phyloP scores from a whole-genome alignment of 176 grass and related monocot species.

The Stipa capillata region DNA sequence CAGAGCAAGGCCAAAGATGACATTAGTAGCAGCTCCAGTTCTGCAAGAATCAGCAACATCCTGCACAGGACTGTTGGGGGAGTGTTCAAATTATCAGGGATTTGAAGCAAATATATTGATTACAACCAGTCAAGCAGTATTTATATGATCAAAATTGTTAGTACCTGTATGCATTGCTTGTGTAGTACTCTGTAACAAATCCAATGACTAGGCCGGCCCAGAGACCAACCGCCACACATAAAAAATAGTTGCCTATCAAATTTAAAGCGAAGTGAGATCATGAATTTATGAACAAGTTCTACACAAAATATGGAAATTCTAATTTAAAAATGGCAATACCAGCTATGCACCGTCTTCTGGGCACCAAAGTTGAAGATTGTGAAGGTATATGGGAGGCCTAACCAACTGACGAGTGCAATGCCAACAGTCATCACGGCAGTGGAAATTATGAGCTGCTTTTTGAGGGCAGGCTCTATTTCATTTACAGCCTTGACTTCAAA shows the following conservation, averaged over 20 bases:
- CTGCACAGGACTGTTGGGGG: constrained; percentile 69
- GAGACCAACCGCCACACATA: constrained; percentile 87
- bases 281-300: background rate
- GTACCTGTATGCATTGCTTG: constrained; percentile 93
- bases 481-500: constrained; percentile 83
- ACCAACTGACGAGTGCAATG: constrained; percentile 84
- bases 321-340: constrained; percentile 31
- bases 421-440: constrained; percentile 78
- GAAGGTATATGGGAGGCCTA: constrained; percentile 78
- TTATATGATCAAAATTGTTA: background rate
- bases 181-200: constrained; percentile 92
- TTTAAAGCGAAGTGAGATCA: constrained; percentile 12
- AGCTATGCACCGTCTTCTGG: constrained; percentile 86
- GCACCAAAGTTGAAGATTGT: constrained; percentile 95
- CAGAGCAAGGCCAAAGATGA: constrained; percentile 91
- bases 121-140: background rate
- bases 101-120: background rate
- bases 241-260: constrained; percentile 71
- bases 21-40: constrained; percentile 88
- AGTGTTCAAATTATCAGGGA: background rate
- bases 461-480: constrained; percentile 79
- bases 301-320: background rate
- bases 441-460: constrained; percentile 76
- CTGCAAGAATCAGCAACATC: constrained; percentile 88
- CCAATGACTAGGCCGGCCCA: constrained; percentile 88